Evolutionary conservation across 768 basidiomycete species (phyloP).

Genomic region (Collybia sp.): DNA sequence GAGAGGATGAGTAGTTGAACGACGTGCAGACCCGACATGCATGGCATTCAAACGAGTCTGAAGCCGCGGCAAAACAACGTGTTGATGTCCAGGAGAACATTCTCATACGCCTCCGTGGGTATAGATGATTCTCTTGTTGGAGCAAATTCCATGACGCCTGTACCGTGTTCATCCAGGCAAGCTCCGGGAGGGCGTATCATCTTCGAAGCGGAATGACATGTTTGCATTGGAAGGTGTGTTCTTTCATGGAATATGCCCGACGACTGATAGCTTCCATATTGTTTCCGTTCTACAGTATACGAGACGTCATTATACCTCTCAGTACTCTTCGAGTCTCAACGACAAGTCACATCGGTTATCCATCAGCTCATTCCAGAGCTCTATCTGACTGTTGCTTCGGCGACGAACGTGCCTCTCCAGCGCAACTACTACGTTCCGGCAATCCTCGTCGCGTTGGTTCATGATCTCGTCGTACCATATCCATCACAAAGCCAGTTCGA

Average conservation of each 20-base stretch:
- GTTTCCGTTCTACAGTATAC: slow-evolving; percentile 42
- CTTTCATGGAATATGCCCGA: not conserved
- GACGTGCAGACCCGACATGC: slow-evolving; percentile 38
- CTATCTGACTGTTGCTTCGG: slow-evolving; percentile 21
- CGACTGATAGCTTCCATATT: not conserved
- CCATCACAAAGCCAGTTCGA: slow-evolving; percentile 62
- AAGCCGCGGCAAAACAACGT: slow-evolving; percentile 29
- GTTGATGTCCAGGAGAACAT: slow-evolving; percentile 62
- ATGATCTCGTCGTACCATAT: slow-evolving; percentile 52
- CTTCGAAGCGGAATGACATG: slow-evolving; percentile 51
- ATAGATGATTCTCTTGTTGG: not conserved
- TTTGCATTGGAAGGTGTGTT: slow-evolving; percentile 67
- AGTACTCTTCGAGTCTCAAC: slow-evolving; percentile 53
- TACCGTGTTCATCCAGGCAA: slow-evolving; percentile 44
- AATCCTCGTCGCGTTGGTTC: slow-evolving; percentile 48
- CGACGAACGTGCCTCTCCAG: slow-evolving; percentile 8
- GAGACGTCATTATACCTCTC: slow-evolving; percentile 70
- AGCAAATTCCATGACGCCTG: not conserved
- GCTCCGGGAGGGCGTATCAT: slow-evolving; percentile 66
- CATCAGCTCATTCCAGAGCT: slow-evolving; percentile 52
- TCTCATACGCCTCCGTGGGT: slow-evolving; percentile 69
- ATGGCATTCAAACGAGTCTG: slow-evolving; percentile 22
- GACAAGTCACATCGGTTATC: slow-evolving; percentile 59
- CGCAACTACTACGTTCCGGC: slow-evolving; percentile 21
- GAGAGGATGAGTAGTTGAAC: slow-evolving; percentile 35